Conservation (phyloP, 164 flowering plant species). For the Buxus sempervirens region DNA sequence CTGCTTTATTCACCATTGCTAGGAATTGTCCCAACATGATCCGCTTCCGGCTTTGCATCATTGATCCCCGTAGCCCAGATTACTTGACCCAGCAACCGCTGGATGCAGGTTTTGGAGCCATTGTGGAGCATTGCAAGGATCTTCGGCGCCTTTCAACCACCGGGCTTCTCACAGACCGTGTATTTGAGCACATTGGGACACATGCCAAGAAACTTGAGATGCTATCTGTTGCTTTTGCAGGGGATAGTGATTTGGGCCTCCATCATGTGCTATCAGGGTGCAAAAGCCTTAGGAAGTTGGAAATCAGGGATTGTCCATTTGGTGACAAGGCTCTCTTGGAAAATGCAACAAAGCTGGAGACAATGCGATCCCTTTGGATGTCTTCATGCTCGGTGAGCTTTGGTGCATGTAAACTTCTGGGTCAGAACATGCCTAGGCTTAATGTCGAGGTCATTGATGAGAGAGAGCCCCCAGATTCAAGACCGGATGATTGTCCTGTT, state of each 20-base stretch:
- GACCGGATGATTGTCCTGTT: conserved; percentile 48
- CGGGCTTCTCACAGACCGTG: conserved; percentile 76
- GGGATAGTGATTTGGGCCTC: conserved; percentile 77
- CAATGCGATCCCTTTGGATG: conserved; percentile 99
- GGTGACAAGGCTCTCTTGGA: conserved; percentile 88
- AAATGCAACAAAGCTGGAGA: conserved; percentile 88
- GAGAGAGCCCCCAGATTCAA: conserved; percentile 47
- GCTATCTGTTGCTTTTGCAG: conserved; percentile 95
- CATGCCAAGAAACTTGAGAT: conserved; percentile 75
- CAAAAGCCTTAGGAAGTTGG: conserved; percentile 71
- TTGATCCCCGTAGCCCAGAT: conserved; percentile 75
- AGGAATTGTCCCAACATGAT: conserved; percentile 62
- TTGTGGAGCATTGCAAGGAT: conserved; percentile 70
- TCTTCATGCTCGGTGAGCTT: conserved; percentile 83
- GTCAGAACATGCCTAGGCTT: conserved; percentile 65
- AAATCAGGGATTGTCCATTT: conserved; percentile 89
- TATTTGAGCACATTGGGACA: conserved; percentile 68
- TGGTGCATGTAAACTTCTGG: conserved; percentile 73
- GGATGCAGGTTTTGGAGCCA: conserved; percentile 83
- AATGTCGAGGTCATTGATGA: conserved; percentile 86
- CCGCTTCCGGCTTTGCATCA: conserved; percentile 85
- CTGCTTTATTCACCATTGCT: conserved; percentile 66
- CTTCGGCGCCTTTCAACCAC: conserved; percentile 77
- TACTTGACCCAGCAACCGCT: conserved; percentile 68
- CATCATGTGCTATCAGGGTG: conserved; percentile 84